Evolutionary conservation across 106 monocot genomes (phyloP), one percentile per base, ranked within the genome.

Genomic region (Ottelia alismoides): DNA sequence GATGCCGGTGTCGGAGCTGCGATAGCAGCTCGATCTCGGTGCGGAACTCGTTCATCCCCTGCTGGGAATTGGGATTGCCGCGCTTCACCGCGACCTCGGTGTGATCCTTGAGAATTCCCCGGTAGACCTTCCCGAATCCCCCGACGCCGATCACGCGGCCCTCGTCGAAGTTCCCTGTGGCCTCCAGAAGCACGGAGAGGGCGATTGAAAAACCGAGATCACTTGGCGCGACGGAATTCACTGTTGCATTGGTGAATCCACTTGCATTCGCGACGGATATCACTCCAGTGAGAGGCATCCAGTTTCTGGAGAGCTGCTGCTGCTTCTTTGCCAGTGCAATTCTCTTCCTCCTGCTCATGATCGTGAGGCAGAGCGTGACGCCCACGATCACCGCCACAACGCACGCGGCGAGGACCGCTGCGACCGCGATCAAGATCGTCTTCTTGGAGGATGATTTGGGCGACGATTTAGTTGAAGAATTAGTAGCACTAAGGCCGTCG

Each of bases 101-200:
- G 0, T 68, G 77, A 50, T 82, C 82, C 26, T 49, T 63, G 0
- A 82, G 74, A 23, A 52, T 48, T 14, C 74, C 82, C 45, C 67
- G 66, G 70, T 77, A 82, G 22, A 82, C 82, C 54, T 70, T 82
- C 11, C 82, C 82, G 25, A 82, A 82, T 11, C 82, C 82, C 23
- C 82, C 82, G 0, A 70, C 58, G 11, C 82, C 82, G 18, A 82
- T 74, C 11, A 82, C 73, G 28, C 49, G 48, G 28, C 25, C 64
- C 64, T 74, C 82, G 25, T 82, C 70, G 28, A 82, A 82, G 44
- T 77, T 67, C 22, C 67, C 60, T 9, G 82, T 74, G 0, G 82
- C 82, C 2, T 77, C 66, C 45, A 70, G 73, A 22, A 82, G 18
- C 25, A 64, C 63, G 10, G 30, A 14, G 21, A 77, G 71, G 40